Base-by-base conservation (phyloP, 176 grass and related monocot genomes). In the Puccinellia tenuiflora region DNA sequence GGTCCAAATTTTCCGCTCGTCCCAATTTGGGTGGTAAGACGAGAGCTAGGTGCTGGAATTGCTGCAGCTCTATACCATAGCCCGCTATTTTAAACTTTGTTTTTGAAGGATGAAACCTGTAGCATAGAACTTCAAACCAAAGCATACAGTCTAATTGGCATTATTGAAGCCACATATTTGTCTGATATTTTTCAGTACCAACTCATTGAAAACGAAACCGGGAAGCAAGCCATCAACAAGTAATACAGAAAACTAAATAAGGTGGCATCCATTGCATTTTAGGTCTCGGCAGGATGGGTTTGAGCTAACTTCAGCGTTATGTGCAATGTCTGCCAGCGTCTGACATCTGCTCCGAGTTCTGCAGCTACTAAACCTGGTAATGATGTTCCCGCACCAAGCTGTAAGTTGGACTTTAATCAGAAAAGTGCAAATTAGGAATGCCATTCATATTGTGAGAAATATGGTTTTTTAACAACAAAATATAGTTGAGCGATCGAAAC, bases 171-270 rank as follows among this genome's bases (percentile, higher is more conserved):
- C 7, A 25, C 88, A 95, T 77, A 88, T 85, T 17, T 77, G 90
- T 88, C 80, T 86, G 30, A 98, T 91, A 61, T 95, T 95, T 52
- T 92, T 87, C 37, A 98, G 75, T 21, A 98, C 88, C 95, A 95
- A 81, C n/a, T 39, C 37, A 77, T 53, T 30, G 57, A 83, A 85
- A 81, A 69, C 1, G 37, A 77, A 69, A 54, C 16, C 28, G 2
- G 47, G 55, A 85, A 73, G 9, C 1, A 45, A 52, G 21, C 4
- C 8, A 57, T 20, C 5, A 9, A 35, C 13, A 85, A 29, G 15
- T 30, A 61, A 33, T 25, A 59, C 9, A 63, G 2, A 20, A 24
- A 75, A 26, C 70, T 48, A 7, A 76, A 51, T 39, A 75, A 55
- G 3, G 5, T 30, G 40, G 33, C 52, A 68, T 51, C 21, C 11